Conservation (phyloP, 306 rosid species). For the Trifolium fragiferum region DNA sequence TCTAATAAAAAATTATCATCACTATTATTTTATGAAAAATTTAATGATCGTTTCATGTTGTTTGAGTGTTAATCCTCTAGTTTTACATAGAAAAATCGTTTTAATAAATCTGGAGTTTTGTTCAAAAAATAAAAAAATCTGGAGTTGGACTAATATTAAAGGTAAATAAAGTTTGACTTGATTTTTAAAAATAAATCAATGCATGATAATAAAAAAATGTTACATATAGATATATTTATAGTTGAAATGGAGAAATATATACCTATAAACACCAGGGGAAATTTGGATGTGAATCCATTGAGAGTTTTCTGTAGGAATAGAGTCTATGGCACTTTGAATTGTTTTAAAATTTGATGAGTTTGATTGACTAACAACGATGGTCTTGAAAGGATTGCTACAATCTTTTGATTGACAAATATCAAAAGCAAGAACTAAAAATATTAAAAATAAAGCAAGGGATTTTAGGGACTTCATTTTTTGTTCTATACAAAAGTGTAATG, state of each 20-base stretch:
- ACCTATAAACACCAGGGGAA: conserved; percentile 37
- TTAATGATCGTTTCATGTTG: background rate
- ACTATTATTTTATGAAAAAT: too few relatives aligned
- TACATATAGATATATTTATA: background rate
- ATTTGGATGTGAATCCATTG: conserved; percentile 47
- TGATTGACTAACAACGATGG: conserved; percentile 23
- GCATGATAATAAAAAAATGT: background rate
- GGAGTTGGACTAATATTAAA: too few relatives aligned
- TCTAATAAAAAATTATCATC: too few relatives aligned
- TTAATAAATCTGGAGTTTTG: background rate
- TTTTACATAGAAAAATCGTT: background rate
- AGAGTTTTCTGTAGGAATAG: conserved; percentile 28
- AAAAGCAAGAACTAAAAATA: background rate
- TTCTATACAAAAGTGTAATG: background rate
- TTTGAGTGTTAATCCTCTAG: background rate
- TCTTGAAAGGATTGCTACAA: conserved; percentile 22
- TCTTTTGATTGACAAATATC: conserved; percentile 20
- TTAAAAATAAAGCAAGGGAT: background rate
- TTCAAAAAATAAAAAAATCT: too few relatives aligned
- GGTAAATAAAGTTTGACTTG: background rate
- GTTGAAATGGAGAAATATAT: background rate
- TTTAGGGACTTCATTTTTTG: conserved; percentile 18
- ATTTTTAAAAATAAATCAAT: background rate
- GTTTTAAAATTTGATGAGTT: conserved; percentile 35
- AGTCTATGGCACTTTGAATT: conserved; percentile 50